Base-by-base conservation (phyloP, 2,329 filamentous ascomycete genomes). In the Tolypocladium endophyticum region DNA sequence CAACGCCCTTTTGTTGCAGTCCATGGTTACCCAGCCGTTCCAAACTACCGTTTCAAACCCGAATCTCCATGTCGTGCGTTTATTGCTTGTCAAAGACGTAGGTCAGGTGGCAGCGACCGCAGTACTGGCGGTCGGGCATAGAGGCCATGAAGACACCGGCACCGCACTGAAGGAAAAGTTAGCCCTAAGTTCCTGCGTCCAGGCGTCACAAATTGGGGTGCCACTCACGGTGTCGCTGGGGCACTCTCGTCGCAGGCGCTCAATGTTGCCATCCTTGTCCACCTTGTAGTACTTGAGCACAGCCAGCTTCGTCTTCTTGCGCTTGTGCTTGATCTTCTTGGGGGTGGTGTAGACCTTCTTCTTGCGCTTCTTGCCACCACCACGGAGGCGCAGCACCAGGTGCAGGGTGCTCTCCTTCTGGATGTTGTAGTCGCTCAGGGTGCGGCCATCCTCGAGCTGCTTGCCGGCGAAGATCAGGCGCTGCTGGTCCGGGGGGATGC, bases 281-380 rank as follows among this genome's bases (percentile, higher is more conserved):
- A 99, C 94, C 90, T 99, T 99, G 90, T 99, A 99, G 90, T 99
- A 99, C 89, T 99, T 99, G 80, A 99, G 92, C 72, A 99, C 93
- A 74, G 94, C 94, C 79, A 99, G 84, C 89, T 99, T 99, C 87
- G 90, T 96, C 93, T 99, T 99, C 92, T 97, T 99, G 85, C 92
- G 89, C 92, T 99, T 99, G 89, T 99, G 94, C 94, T 99, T 99
- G 89, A 99, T 99, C 92, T 99, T 99, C 92, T 99, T 99, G 79
- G 94, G 94, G 75, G 94, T 99, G 78, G 91, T 97, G 90, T 99
- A 99, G 72, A 99, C 94, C 92, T 99, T 99, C 92, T 96, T 96
- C 91, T 99, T 99, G 81, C 95, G 88, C 90, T 97, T 97, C 92
- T 99, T 99, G 77, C 81, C 92, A 80, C 93, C 94, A 86, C 94